A percentile compares a stretch with the other conserved stretches of the same genome.
phyloP scores from a whole-genome alignment of 768 basidiomycete species.

The Psilocybe tampanensis region DNA sequence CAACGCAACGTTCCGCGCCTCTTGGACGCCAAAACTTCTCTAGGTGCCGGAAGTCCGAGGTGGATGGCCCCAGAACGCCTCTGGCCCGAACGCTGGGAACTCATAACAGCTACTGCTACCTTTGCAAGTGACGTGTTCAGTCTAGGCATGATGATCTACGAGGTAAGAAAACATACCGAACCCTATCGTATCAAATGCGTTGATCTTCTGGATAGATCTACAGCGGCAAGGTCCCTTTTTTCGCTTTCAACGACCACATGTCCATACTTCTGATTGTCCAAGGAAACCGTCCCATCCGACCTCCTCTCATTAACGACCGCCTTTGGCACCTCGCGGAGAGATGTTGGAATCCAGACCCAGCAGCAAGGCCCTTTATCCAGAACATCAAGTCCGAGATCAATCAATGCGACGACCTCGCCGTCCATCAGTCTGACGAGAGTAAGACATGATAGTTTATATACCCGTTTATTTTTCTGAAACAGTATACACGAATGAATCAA shows the following conservation, averaged over 20 bases:
- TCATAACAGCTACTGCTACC: conserved; percentile 17
- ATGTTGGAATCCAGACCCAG: conserved; percentile 14
- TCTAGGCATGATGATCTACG: conserved; percentile 30
- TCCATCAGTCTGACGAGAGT: background rate
- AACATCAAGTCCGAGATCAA: background rate
- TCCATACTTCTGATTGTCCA: conserved; percentile 11
- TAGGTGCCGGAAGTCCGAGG: conserved; percentile 24
- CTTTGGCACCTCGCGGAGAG: conserved; percentile 9
- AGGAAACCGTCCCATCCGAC: conserved; percentile 13
- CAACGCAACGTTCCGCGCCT: background rate
- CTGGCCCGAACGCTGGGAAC: conserved; percentile 14
- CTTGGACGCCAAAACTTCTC: background rate
- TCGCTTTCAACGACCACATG: conserved; percentile 8
- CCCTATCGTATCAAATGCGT: background rate
- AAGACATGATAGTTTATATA: conserved; percentile 3
- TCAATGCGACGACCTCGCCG: background rate
- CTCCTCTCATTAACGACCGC: background rate
- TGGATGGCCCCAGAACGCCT: conserved; percentile 35
- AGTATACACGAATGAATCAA: conserved; percentile 20
- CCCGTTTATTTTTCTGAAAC: conserved; percentile 4
- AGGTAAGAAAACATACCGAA: conserved; percentile 1
- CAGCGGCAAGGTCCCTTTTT: conserved; percentile 14
- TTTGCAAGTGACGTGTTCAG: conserved; percentile 31
- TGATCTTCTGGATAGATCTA: conserved; percentile 8
- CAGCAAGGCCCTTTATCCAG: conserved; percentile 11